Evolutionary conservation across 345 rosid species (phyloP).

Genomic region (Brassica nigra): DNA sequence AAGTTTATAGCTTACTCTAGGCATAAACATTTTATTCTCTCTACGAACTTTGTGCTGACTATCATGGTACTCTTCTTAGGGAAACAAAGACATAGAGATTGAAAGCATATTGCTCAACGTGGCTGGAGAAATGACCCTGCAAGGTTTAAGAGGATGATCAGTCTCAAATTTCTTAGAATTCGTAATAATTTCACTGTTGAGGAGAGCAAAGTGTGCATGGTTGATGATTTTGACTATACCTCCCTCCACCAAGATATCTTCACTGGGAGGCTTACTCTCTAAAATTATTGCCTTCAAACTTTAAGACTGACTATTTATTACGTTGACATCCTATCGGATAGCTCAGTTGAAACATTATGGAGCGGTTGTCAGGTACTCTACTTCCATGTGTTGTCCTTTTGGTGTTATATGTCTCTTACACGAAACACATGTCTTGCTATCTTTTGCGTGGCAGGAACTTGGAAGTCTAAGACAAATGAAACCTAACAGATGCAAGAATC

Average conservation of each 20-base stretch:
- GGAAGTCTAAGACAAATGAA: not conserved
- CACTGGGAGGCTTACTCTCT: conserved; percentile 29
- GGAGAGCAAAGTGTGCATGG: conserved; percentile 13
- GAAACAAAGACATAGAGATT: conserved; percentile 2
- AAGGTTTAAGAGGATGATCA: conserved; percentile 5
- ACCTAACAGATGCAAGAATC: not conserved
- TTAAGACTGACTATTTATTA: conserved; percentile 9
- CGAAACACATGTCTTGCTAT: not conserved
- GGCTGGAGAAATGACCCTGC: conserved; percentile 21
- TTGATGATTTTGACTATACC: not conserved
- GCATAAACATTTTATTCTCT: not conserved
- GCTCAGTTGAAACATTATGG: conserved; percentile 29
- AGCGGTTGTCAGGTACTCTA: conserved; percentile 21
- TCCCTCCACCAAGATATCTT: conserved; percentile 32
- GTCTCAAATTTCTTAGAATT: conserved; percentile 26
- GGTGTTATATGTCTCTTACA: not conserved
- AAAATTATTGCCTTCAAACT: conserved; percentile 20
- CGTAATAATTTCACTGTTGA: conserved; percentile 10
- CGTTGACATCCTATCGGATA: conserved; percentile 25
- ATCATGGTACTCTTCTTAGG: not conserved
- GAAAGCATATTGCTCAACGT: conserved; percentile 27
- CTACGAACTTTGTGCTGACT: not conserved
- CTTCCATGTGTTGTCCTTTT: not conserved
- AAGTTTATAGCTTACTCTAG: not conserved
- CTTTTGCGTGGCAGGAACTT: not conserved